Conservation (phyloP, 164 flowering plant species). For the Magnolia kwangsiensis region DNA sequence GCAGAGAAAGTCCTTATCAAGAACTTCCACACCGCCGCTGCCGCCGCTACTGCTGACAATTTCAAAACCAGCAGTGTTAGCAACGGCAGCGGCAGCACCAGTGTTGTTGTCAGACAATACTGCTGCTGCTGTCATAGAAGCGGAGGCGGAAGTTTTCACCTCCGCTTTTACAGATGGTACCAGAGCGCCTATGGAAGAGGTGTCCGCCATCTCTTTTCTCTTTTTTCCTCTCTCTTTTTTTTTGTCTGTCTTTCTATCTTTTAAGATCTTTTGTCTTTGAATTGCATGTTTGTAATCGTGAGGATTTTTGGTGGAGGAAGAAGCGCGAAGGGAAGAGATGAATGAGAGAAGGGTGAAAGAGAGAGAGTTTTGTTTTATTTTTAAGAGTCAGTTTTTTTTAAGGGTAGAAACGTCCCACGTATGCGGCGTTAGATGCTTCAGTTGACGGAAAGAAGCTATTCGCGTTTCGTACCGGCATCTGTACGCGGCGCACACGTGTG, state of each 20-base stretch:
- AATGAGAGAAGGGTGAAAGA: too few relatives aligned
- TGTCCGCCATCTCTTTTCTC: slow-evolving; percentile 20
- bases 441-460: not conserved
- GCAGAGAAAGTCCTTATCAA: slow-evolving; percentile 74
- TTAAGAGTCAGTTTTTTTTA: not conserved
- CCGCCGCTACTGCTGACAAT: slow-evolving; percentile 7
- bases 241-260: not conserved
- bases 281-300: not conserved
- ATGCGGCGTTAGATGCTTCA: not conserved
- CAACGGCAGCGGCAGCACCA: not conserved
- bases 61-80: not conserved
- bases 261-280: not conserved
- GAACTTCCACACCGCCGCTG: slow-evolving; percentile 10
- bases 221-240: not conserved
- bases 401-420: not conserved
- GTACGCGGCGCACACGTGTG: too few relatives aligned
- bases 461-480: too few relatives aligned
- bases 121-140: slow-evolving; percentile 13
- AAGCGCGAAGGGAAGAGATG: too few relatives aligned
- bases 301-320: not conserved
- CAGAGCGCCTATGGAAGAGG: slow-evolving; percentile 46
- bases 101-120: not conserved
- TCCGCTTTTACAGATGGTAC: slow-evolving; percentile 63
- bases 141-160: slow-evolving; percentile 11
- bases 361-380: too few relatives aligned